A percentile compares a stretch with the other conserved stretches of the same genome.
Conservation (phyloP, 352 stramenopile genomes). For the Phytophthora pini region DNA sequence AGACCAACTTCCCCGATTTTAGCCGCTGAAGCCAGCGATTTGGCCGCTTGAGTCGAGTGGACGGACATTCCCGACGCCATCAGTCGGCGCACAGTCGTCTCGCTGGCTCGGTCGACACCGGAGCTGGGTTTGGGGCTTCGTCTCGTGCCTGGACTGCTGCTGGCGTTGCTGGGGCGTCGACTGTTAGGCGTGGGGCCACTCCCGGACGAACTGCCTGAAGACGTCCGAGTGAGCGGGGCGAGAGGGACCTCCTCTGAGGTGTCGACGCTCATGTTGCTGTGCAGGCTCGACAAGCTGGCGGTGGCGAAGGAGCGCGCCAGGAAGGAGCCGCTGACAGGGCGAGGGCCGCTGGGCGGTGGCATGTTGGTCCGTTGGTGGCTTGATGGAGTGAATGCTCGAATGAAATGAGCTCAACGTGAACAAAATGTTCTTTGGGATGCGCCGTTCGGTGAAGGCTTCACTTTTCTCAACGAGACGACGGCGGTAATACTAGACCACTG, state of each 20-base stretch:
- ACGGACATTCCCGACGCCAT: conserved; percentile 27
- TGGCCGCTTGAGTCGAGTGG: conserved; percentile 24
- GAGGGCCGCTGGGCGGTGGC: not conserved
- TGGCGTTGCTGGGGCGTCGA: not conserved
- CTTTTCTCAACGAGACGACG: not conserved
- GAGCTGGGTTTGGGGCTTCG: not conserved
- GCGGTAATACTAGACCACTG: no score
- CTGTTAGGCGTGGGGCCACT: not conserved
- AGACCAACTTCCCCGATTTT: conserved; percentile 24
- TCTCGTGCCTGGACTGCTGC: no score
- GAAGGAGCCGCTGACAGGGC: not conserved
- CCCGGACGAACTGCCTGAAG: not conserved
- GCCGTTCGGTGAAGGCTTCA: not conserved
- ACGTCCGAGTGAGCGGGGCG: not conserved
- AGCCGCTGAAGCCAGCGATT: conserved; percentile 23
- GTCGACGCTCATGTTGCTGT: not conserved
- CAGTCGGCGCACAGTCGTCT: conserved; percentile 22
- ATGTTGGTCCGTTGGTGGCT: not conserved
- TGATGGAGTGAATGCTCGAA: not conserved
- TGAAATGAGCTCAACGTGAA: not conserved
- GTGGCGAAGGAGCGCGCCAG: not conserved
- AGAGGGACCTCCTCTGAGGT: not conserved
- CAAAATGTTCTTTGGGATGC: not conserved
- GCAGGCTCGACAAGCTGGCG: not conserved
- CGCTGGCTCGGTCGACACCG: conserved; percentile 16